Evolutionary conservation across 1,284 basidiomycete species (phyloP), one percentile per base, ranked within the genome.

Genomic region (Limonomyces culmigenus): DNA sequence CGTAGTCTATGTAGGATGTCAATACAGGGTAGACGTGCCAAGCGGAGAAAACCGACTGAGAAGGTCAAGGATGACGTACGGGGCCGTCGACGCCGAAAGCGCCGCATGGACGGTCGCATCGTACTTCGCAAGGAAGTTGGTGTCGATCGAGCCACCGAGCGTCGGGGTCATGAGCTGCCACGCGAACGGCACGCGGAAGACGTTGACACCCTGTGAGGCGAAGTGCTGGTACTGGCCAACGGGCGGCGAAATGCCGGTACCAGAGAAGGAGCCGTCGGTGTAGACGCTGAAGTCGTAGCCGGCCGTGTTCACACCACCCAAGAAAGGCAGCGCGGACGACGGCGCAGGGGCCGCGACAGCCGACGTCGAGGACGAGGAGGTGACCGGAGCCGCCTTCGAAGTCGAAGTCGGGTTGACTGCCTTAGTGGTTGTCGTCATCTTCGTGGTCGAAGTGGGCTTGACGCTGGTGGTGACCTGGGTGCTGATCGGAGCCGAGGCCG

Each of bases 121-220:
- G 44, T 66, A 71, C 21, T 50, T 47, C 1, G 52, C 41, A 47
- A 70, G 63, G 54, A 62, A 69, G 19, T 43, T 52, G n/a, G 53
- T 43, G 47, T 63, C 52, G 45, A 72, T 61, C 19, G 55, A 52
- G 10, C 63, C 63, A 34, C 63, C 65, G 15, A 69, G 42, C 15
- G 54, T 56, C 18, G 62, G 62, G 5, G 62, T 65, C 56, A 69
- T 62, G 41, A 67, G 52, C 46, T 69, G 67, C 69, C 70, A 67
- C 2, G 60, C 62, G 47, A 51, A 39, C 10, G 47, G 63, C 44
- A 67, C 62, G 23, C 63, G 57, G 56, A 60, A 65, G 32, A 62
- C 45, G 45, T 66, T 66, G 11, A 56, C 63, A 33, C 62, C 62
- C 45, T 65, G 50, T 12, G 44, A 43, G 16, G 59, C 54, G 44